Base-by-base conservation (phyloP, 495 filamentous ascomycete genomes). In the Neurospora sp. region DNA sequence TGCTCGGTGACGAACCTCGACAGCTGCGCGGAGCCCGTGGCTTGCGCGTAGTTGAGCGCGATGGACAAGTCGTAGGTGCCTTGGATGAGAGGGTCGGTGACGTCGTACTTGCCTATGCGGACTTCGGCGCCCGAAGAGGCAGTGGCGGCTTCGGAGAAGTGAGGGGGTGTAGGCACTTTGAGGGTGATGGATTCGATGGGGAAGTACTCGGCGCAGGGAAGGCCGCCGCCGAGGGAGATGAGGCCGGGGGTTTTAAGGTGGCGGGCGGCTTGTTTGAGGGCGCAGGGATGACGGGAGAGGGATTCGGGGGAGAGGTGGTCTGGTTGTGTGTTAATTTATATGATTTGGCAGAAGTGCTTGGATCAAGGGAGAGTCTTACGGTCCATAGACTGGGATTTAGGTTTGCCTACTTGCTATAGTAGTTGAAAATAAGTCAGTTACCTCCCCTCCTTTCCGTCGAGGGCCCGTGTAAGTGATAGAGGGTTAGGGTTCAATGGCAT, bases 1-100 rank as follows among this genome's bases (percentile, higher is more conserved):
- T 99, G 96, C 83, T 98, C 96, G 0, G 93, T 96, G 48, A 97
- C 85, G 79, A 92, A 99, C 42, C 96, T 87, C 40, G 96, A 84
- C 76, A 99, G 79, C 82, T 97, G 96, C 2, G 94, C 91, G 40
- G 93, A 88, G 37, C 96, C 96, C 16, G 88, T 88, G 18, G 93
- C 90, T 80, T 97, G 93, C 5, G 90, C 92, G 81, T 99, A 99
- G 82, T 98, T 98, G 77, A 96, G 87, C 39, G 91, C 89, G 74
- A 94, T 91, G 71, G 90, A 85, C 69, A 98, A 88, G 80, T 98
- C 93, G 75, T 82, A 83, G 8, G 76, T 69, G 11, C 74, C 79
- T 27, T 81, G 80, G 44, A 74, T 71, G 4, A 90, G 83, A 5
- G 85, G 82, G n/a, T 76, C 74, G 11, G 86, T 81, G 27, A 91